Conservation (phyloP, 345 rosid genomes). For the Trapa bicornis region DNA sequence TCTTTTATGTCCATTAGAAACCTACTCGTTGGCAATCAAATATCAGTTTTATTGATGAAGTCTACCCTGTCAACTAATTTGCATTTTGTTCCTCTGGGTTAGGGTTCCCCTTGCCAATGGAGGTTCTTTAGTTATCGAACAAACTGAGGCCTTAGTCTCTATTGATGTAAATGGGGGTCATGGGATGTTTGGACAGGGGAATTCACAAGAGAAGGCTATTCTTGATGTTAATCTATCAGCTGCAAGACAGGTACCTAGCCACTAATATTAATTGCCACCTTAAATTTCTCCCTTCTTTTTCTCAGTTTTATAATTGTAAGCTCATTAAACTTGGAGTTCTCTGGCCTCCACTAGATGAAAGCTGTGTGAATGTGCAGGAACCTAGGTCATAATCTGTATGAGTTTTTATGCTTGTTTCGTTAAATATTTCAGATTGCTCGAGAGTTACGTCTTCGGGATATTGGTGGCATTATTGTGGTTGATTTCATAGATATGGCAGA, state of each 20-base stretch:
- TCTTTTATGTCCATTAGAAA: not conserved
- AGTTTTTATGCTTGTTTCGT: not conserved
- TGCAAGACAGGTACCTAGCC: conserved; percentile 64
- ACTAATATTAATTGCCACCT: conserved; percentile 1
- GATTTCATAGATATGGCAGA: conserved; percentile 96
- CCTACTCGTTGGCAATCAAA: not conserved
- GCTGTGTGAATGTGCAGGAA: not conserved
- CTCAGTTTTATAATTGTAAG: not conserved
- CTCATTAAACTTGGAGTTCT: not conserved
- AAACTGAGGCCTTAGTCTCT: conserved; percentile 95
- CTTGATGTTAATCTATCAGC: conserved; percentile 91
- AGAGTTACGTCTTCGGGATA: conserved; percentile 86
- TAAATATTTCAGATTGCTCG: conserved; percentile 74
- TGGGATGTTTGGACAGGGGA: conserved; percentile 80
- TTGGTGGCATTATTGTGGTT: conserved; percentile 95
- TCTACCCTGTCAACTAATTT: not conserved
- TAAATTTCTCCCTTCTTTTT: not conserved
- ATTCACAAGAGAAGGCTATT: conserved; percentile 85
- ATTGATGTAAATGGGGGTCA: conserved; percentile 98
- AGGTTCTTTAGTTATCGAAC: conserved; percentile 94
- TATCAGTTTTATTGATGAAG: not conserved
- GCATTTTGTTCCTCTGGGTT: conserved; percentile 1
- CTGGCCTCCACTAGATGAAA: not conserved
- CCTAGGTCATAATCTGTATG: not conserved
- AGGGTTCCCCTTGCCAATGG: conserved; percentile 86